Evolutionary conservation across 768 basidiomycete genomes (phyloP).

Genomic region (Boletales sp.): DNA sequence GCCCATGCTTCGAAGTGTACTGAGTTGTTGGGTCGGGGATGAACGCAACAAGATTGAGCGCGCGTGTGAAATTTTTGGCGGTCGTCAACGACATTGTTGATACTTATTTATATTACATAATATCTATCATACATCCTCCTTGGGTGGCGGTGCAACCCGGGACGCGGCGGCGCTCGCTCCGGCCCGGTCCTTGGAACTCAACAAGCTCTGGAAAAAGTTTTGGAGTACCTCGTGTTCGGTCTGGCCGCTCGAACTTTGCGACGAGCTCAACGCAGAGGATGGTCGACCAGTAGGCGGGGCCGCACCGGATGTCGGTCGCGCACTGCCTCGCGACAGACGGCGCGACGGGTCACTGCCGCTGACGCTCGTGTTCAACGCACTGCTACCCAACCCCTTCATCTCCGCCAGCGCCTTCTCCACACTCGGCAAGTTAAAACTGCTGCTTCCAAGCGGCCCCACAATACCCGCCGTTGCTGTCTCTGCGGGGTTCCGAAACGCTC

Average conservation of each 20-base stretch:
- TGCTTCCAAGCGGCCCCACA: conserved; percentile 90
- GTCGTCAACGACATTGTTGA: conserved; percentile 20
- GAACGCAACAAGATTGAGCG: not conserved
- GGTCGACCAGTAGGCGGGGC: conserved; percentile 22
- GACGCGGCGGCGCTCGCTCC: conserved; percentile 33
- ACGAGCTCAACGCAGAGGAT: conserved; percentile 13
- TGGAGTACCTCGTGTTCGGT: conserved; percentile 81
- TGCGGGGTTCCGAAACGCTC: conserved; percentile 76
- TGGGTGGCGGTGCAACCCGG: not conserved
- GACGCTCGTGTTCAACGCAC: conserved; percentile 32
- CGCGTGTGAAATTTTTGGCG: conserved; percentile 19
- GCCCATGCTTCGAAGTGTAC: conserved; percentile 47
- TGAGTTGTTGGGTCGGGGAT: conserved; percentile 10
- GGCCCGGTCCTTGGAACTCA: conserved; percentile 64
- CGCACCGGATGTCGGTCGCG: conserved; percentile 30
- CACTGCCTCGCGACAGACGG: conserved; percentile 29
- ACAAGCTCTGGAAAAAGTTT: conserved; percentile 82
- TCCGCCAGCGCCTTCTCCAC: conserved; percentile 86
- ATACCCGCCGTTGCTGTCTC: conserved; percentile 64
- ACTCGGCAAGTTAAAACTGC: conserved; percentile 78
- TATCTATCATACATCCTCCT: no score
- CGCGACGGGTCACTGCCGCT: conserved; percentile 32
- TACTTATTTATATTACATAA: conserved; percentile 10
- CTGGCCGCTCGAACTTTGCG: conserved; percentile 48
- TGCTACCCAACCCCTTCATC: conserved; percentile 57